A percentile compares a stretch with the other conserved stretches of the same genome.
Conservation (phyloP, 2,329 filamentous ascomycete species). For the Aaosphaeria pasadenensis region DNA sequence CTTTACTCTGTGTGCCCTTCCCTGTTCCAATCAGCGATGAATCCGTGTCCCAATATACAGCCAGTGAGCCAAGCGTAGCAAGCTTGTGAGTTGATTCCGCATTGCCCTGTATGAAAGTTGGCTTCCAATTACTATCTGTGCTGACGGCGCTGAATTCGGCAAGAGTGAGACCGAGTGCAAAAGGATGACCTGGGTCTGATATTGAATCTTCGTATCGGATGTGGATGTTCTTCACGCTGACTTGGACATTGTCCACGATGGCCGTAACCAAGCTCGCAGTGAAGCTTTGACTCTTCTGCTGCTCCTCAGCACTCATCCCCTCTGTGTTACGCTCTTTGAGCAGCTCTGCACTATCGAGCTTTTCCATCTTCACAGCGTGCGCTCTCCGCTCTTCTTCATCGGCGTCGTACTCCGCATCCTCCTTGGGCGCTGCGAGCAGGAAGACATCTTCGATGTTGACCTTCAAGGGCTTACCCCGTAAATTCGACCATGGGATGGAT, state of each 20-base stretch:
- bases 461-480: conserved; percentile 90
- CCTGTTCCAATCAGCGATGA: conserved; percentile 78
- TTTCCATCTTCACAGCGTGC: conserved; percentile 97
- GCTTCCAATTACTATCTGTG: conserved; percentile 91
- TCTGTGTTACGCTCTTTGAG: conserved; percentile 90
- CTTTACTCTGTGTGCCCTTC: conserved; percentile 64
- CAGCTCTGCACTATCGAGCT: conserved; percentile 92
- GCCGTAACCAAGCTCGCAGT: conserved; percentile 92
- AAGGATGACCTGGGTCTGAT: conserved; percentile 90
- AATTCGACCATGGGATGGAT: conserved; percentile 94
- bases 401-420: conserved; percentile 89
- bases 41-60: conserved; percentile 98
- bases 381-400: conserved; percentile 85
- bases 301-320: conserved; percentile 89
- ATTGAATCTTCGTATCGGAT: conserved; percentile 97
- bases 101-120: conserved; percentile 90
- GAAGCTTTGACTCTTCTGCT: conserved; percentile 97
- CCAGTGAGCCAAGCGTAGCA: conserved; percentile 82
- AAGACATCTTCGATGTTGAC: conserved; percentile 97
- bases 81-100: conserved; percentile 86
- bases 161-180: conserved; percentile 86
- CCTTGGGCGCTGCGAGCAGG: conserved; percentile 88
- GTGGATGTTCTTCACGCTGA: conserved; percentile 97
- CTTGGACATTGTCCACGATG: conserved; percentile 97
- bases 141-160: conserved; percentile 97